These are phyloP conservation scores for Vanrija sp. DNA, from an alignment of 1,284 basidiomycete genomes.

Conservation along the genomic window DNA sequence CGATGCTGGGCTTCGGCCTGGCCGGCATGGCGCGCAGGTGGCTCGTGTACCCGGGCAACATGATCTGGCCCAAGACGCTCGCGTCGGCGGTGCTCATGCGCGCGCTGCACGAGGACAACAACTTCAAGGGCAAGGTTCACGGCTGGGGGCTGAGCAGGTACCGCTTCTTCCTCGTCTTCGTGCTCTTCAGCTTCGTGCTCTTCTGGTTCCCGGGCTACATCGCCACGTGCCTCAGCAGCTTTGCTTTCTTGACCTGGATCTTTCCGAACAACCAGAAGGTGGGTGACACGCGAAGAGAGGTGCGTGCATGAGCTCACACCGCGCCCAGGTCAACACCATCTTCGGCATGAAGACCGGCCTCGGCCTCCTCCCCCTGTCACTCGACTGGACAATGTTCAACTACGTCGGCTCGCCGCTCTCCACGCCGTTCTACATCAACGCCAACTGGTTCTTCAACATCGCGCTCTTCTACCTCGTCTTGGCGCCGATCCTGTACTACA, in stretches of 20 bases:
- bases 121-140: too few species aligned
- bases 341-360: slow-evolving; percentile 12
- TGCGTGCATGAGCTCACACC: too few species aligned
- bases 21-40: slow-evolving; percentile 35
- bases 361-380: slow-evolving; percentile 15
- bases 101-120: slow-evolving; percentile 48
- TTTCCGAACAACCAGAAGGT: slow-evolving; percentile 33
- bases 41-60: slow-evolving; percentile 39
- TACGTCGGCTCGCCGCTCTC: not conserved
- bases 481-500: slow-evolving; percentile 52
- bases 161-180: not conserved
- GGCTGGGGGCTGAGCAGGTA: not conserved
- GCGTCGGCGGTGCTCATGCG: slow-evolving; percentile 48
- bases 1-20: slow-evolving; percentile 43
- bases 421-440: slow-evolving; percentile 6
- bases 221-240: slow-evolving; percentile 52
- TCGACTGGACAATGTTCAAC: slow-evolving; percentile 19
- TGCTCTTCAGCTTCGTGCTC: slow-evolving; percentile 6
- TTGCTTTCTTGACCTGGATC: slow-evolving; percentile 60
- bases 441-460: not conserved
- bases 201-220: slow-evolving; percentile 43
- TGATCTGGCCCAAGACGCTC: slow-evolving; percentile 51
- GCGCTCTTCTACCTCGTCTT: slow-evolving; percentile 27
- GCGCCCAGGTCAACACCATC: slow-evolving; percentile 1
- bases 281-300: too few species aligned